Evolutionary conservation across 768 basidiomycete species (phyloP).

Genomic region (Boletellus ananiceps): DNA sequence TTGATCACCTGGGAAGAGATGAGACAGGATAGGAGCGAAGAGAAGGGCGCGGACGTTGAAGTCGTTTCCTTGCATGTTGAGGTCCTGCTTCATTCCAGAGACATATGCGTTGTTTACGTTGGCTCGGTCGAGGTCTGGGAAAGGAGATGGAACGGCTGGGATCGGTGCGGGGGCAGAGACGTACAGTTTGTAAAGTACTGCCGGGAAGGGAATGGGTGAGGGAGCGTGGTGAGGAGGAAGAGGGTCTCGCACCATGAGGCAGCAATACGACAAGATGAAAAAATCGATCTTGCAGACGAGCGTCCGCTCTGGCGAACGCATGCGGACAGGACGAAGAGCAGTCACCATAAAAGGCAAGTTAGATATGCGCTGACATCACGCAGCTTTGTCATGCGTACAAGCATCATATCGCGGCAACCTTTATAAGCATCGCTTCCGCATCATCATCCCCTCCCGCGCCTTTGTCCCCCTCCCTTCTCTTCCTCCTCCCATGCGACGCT

Average conservation of each 20-base stretch:
- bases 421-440: conserved; percentile 11
- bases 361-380: conserved; percentile 15
- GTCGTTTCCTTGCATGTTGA: conserved; percentile 59
- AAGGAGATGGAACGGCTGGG: background rate
- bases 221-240: conserved; percentile 9
- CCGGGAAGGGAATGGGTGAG: conserved; percentile 1
- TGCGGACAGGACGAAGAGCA: background rate
- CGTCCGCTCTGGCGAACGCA: conserved; percentile 35
- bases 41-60: conserved; percentile 43
- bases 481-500: conserved; percentile 9
- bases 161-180: conserved; percentile 6
- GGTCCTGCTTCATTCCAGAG: conserved; percentile 74
- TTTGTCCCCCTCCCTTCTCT: background rate
- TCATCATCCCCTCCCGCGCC: background rate
- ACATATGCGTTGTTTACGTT: conserved; percentile 73
- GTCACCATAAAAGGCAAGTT: background rate
- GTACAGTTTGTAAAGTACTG: conserved; percentile 67
- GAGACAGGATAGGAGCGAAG: background rate
- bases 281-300: conserved; percentile 60
- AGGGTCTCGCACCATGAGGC: conserved; percentile 48
- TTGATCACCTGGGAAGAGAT: conserved; percentile 48
- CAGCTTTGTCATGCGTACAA: conserved; percentile 1
- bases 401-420: background rate
- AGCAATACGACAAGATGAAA: conserved; percentile 68
- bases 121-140: conserved; percentile 58